Evolutionary conservation across 306 rosid species (phyloP).

Genomic region (Sicyos baderoa): DNA sequence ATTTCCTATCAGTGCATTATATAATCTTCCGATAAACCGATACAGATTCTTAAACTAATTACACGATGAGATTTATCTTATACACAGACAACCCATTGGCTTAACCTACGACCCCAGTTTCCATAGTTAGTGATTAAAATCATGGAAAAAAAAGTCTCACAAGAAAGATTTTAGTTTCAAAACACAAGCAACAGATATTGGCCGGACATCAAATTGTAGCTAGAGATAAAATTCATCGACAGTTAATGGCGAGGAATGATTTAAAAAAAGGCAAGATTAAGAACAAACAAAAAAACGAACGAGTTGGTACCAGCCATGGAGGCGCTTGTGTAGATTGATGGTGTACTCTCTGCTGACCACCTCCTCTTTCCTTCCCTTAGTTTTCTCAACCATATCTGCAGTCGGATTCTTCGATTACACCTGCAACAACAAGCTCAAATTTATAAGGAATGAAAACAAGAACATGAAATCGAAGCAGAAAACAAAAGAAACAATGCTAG

Average conservation of each 20-base stretch:
- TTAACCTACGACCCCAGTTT: not conserved
- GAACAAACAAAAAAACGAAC: too few relatives aligned
- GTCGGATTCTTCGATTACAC: slow-evolving; percentile 30
- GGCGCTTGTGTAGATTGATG: slow-evolving; percentile 84
- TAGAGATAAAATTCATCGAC: not conserved
- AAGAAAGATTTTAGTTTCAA: not conserved
- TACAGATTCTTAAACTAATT: not conserved
- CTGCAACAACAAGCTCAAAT: slow-evolving; percentile 23
- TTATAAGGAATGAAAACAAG: not conserved
- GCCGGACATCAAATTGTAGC: not conserved
- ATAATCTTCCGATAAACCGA: not conserved
- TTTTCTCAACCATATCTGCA: slow-evolving; percentile 66
- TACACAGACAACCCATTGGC: not conserved
- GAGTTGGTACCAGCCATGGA: slow-evolving; percentile 96
- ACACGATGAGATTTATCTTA: not conserved
- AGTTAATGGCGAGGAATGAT: not conserved
- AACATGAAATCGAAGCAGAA: not conserved
- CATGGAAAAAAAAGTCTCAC: not conserved
- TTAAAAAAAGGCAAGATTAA: not conserved
- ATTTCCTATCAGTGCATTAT: not conserved
- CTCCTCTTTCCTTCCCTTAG: slow-evolving; percentile 76
- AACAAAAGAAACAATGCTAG: not conserved
- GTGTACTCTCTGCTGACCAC: slow-evolving; percentile 90
- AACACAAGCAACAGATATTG: not conserved
- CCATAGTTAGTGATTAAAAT: not conserved